These are phyloP conservation scores for Microascus cirrosus DNA, from an alignment of 2,329 filamentous ascomycete species.

Conservation along the genomic window DNA sequence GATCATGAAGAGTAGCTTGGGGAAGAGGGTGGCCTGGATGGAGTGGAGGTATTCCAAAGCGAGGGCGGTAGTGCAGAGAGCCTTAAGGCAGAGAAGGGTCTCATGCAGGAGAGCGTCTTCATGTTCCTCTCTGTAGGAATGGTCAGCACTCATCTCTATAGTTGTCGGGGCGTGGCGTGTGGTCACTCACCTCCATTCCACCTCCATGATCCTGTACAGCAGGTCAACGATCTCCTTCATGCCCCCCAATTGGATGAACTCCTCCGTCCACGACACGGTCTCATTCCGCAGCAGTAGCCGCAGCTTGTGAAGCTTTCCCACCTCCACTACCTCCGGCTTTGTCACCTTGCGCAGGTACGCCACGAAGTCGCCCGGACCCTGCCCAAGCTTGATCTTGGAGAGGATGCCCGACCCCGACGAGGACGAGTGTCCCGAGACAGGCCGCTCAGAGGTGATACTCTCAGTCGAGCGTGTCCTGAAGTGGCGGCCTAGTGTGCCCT, in stretches of 20 bases:
- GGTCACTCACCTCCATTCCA: constrained; percentile 80
- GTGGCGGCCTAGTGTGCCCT: constrained; percentile 50
- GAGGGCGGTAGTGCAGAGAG: constrained; percentile 79
- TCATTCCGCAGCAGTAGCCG: constrained; percentile 84
- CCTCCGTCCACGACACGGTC: constrained; percentile 89
- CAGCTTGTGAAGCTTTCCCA: constrained; percentile 92
- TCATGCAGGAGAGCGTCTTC: constrained; percentile 91
- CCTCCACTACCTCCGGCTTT: constrained; percentile 74
- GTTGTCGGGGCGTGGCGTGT: neutral
- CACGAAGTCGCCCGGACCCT: constrained; percentile 75
- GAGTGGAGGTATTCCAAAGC: constrained; percentile 72
- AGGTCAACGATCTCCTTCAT: constrained; percentile 86
- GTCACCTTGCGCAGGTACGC: constrained; percentile 70
- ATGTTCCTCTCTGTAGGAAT: constrained; percentile 66
- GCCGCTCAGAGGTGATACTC: constrained; percentile 50
- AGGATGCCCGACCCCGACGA: constrained; percentile 46
- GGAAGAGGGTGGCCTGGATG: constrained; percentile 73
- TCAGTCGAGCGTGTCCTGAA: constrained; percentile 65
- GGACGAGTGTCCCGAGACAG: constrained; percentile 18
- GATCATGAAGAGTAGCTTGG: constrained; percentile 74
- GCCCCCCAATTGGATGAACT: constrained; percentile 78
- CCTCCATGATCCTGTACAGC: constrained; percentile 81
- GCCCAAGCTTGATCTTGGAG: constrained; percentile 61
- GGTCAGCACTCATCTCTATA: constrained; percentile 6
- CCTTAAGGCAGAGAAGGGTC: constrained; percentile 85